These are phyloP conservation scores for Pseudozyma flocculosa DNA, from an alignment of 1,284 basidiomycete genomes.

Conservation along the genomic window DNA sequence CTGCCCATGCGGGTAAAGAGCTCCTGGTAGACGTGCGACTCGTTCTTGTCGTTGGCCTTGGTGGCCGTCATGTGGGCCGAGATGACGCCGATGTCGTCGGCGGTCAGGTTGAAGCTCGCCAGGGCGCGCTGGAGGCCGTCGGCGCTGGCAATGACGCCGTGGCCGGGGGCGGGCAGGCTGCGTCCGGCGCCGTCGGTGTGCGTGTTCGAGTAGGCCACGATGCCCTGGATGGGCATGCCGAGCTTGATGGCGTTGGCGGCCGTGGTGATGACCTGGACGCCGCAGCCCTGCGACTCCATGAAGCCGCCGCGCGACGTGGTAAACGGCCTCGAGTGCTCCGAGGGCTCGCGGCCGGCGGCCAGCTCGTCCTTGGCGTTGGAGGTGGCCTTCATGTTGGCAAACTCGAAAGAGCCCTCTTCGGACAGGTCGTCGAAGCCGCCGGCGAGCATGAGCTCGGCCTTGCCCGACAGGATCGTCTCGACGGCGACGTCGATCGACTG, in stretches of 20 bases:
- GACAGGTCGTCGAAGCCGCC: conserved; percentile 97
- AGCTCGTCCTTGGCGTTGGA: conserved; percentile 95
- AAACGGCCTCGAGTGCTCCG: conserved; percentile 96
- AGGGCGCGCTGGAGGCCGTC: conserved; percentile 84
- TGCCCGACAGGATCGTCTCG: conserved; percentile 88
- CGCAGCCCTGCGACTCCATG: conserved; percentile 93
- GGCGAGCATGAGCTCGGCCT: conserved; percentile 98
- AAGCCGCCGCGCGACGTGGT: conserved; percentile 75
- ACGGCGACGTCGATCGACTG: conserved; percentile 98
- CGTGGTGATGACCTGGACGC: conserved; percentile 94
- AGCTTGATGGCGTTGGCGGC: conserved; percentile 93
- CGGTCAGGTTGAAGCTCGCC: conserved; percentile 90
- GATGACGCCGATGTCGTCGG: conserved; percentile 79
- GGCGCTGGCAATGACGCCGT: conserved; percentile 51
- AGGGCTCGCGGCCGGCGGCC: conserved; percentile 94
- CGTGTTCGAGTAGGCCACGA: conserved; percentile 93
- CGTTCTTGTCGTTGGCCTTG: conserved; percentile 96
- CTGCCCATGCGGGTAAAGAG: conserved; percentile 84
- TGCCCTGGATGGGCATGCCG: conserved; percentile 87
- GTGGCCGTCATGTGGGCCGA: conserved; percentile 95
- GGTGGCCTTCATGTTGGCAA: conserved; percentile 98
- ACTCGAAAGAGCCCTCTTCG: conserved; percentile 92
- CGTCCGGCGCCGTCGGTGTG: conserved; percentile 91
- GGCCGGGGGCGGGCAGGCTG: conserved; percentile 69
- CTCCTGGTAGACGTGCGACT: conserved; percentile 93